Percentiles rank a stretch among this genome's conserved stretches.
phyloP scores from a whole-genome alignment of 345 rosid genomes.

The Psidium guajava region DNA sequence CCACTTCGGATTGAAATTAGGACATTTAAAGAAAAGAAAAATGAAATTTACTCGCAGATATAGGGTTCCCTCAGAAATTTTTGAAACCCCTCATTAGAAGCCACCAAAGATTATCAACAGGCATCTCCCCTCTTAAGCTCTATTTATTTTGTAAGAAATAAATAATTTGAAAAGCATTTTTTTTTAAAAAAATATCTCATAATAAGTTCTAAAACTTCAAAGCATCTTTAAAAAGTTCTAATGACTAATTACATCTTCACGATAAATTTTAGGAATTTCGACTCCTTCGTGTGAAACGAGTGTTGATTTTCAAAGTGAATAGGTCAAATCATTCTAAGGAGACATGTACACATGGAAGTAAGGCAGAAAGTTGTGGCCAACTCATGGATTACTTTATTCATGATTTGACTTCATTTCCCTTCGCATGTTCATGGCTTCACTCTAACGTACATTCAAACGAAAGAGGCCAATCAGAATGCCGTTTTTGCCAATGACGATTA shows the following conservation, averaged over 20 bases:
- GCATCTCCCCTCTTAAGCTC: not conserved
- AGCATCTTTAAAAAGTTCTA: not conserved
- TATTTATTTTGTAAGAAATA: too few species aligned
- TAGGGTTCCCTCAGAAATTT: not conserved
- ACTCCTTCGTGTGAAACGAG: not conserved
- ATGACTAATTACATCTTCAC: not conserved
- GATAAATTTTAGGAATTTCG: not conserved
- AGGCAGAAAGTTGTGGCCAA: not conserved
- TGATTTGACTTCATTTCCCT: not conserved
- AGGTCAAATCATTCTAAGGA: not conserved
- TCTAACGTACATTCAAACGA: not conserved
- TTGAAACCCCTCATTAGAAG: not conserved
- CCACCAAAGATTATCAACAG: not conserved
- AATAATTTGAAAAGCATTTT: too few species aligned
- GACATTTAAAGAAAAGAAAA: too few species aligned
- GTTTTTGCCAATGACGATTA: not conserved
- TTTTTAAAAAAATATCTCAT: too few species aligned
- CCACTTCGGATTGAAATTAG: too few species aligned
- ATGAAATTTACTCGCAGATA: too few species aligned
- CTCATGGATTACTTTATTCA: not conserved
- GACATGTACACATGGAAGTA: not conserved
- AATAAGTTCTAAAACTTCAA: too few species aligned
- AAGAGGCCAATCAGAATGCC: not conserved
- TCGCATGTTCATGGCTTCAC: not conserved
- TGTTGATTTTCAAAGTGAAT: not conserved